Evolutionary conservation across 176 grass and related monocot genomes (phyloP), one percentile per base, ranked within the genome.

Genomic region (Melocanna baccifera): DNA sequence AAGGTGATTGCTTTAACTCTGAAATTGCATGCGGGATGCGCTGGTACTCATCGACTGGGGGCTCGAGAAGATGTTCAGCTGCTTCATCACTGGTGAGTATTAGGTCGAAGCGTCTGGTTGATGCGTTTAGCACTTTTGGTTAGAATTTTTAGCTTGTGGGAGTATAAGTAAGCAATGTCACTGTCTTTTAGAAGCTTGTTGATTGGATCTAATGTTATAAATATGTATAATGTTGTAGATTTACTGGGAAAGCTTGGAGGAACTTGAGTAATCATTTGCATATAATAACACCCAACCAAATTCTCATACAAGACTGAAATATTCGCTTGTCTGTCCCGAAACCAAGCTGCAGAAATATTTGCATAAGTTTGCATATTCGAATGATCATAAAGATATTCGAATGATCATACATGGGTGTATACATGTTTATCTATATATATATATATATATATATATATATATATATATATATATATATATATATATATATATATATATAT

Each of bases 41-140:
- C 53, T 82, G n/a, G 71, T 65, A 9, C 70, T 84, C 30, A 65
- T 65, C 22, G 41, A 19, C 26, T 19, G 55, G 55, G 66, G 15
- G 11, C 87, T 94, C 0, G 74, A 94, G 78, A 92, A 94, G 85
- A 92, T 94, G 92, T 94, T 92, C 71, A 94, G 81, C 75, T 92
- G 90, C 82, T 94, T 94, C 83, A 94, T 89, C 69, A 73, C 87
- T 62, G 87, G 92, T 94, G 19, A 88, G 87, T 80, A 8, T 3
- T 30, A 19, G 3, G 3, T 18, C 20, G n/a, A 32, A 42, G 22
- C 34, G n/a, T 41, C 22, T 28, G 1, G 22, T 19, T 52, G 6
- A 73, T 52, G 29, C 34, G 12, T 57, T 56, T 41, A 13, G 16
- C 72, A 37, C 52, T 5, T 71, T 23, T 16, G 11, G 41, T 40